Conservation (phyloP, 2,329 filamentous ascomycete genomes). For the Bretziella fagacearum region DNA sequence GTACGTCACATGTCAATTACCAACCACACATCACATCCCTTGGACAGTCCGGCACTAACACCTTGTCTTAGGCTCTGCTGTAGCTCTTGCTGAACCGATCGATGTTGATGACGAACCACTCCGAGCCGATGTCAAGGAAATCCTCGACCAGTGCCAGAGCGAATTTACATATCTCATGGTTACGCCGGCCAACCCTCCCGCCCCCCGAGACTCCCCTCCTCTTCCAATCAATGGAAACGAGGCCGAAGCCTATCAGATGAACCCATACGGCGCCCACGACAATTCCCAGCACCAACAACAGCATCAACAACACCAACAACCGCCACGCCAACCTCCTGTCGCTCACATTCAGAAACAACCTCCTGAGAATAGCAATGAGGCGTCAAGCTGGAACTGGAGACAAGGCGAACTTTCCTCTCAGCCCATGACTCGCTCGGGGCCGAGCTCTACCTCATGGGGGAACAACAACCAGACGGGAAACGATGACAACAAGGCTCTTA, state of each 20-base stretch:
- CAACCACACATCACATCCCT: neutral
- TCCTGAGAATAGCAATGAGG: neutral
- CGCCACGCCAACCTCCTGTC: neutral
- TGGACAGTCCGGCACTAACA: too few relatives aligned
- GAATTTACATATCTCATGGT: constrained; percentile 54
- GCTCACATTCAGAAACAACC: constrained; percentile 17
- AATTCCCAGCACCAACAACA: constrained; percentile 27
- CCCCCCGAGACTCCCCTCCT: constrained; percentile 45
- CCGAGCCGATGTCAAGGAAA: constrained; percentile 38
- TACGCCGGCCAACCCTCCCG: constrained; percentile 46
- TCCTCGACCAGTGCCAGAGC: constrained; percentile 46
- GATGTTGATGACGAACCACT: constrained; percentile 32
- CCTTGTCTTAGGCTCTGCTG: constrained; percentile 9
- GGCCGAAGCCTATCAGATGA: constrained; percentile 31
- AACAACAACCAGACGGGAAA: neutral
- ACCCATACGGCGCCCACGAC: constrained; percentile 17
- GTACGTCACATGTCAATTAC: constrained; percentile 23
- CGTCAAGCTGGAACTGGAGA: constrained; percentile 19
- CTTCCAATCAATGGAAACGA: constrained; percentile 23
- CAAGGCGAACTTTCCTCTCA: constrained; percentile 27
- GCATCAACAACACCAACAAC: constrained; percentile 19
- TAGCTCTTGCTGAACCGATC: constrained; percentile 22
- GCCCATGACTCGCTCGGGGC: constrained; percentile 36
- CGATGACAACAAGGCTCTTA: neutral
- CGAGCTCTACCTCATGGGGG: too few relatives aligned